Evolutionary conservation across 176 grass and related monocot genomes (phyloP).

Genomic region (Pharus latifolius): DNA sequence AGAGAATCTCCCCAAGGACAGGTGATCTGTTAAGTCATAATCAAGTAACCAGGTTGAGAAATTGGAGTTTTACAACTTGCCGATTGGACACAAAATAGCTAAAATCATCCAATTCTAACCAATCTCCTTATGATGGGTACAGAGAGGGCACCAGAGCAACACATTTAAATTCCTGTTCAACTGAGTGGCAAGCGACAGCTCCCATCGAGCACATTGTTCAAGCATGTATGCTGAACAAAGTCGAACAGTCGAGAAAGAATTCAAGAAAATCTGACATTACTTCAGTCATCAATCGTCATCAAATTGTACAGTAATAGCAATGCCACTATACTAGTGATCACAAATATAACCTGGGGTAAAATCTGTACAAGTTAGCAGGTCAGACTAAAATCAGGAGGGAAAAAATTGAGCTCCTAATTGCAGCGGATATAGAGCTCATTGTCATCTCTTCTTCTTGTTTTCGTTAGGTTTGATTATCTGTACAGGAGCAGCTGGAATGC

Average conservation of each 20-base stretch:
- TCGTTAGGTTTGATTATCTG: constrained; percentile 50
- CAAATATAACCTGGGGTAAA: neutral
- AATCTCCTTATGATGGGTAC: too few species aligned
- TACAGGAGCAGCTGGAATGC: constrained; percentile 74
- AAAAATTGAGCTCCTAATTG: neutral
- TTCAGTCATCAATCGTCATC: neutral
- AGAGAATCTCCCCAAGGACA: too few species aligned
- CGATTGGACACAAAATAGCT: too few species aligned
- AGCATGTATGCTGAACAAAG: neutral
- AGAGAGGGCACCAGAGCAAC: too few species aligned
- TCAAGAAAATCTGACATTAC: neutral
- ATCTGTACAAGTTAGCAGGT: constrained; percentile 16
- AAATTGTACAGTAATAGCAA: neutral
- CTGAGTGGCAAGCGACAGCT: too few species aligned
- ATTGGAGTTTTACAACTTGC: too few species aligned
- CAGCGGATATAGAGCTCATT: neutral
- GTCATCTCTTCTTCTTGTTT: constrained; percentile 57
- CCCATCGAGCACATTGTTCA: neutral
- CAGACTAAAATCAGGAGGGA: neutral
- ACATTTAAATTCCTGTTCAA: too few species aligned
- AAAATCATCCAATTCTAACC: too few species aligned
- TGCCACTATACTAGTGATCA: neutral
- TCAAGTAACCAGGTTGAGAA: too few species aligned
- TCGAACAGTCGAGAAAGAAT: neutral
- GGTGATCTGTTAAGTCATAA: too few species aligned